Conservation (phyloP, 176 grass and related monocot species). For the Urochloa ruziziensis region DNA sequence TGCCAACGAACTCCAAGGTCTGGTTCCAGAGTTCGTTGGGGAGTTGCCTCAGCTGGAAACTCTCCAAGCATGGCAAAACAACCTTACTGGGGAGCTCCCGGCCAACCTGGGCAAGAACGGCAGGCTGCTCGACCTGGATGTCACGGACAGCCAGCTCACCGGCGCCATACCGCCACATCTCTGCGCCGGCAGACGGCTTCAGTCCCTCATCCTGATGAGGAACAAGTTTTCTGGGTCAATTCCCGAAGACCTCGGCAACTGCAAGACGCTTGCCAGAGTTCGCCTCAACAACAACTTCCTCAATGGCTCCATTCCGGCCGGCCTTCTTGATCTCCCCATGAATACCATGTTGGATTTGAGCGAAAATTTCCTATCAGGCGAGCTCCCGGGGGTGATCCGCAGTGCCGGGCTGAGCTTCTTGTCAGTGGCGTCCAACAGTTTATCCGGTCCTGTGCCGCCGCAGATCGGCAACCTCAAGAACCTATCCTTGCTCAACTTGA, state of each 20-base stretch:
- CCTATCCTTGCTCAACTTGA: slow-evolving; percentile 50
- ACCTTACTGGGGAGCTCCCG: slow-evolving; percentile 60
- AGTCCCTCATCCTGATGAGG: slow-evolving; percentile 56
- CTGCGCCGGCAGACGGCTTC: slow-evolving; percentile 44
- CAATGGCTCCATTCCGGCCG: slow-evolving; percentile 44
- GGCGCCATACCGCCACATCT: slow-evolving; percentile 53
- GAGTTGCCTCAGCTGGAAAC: slow-evolving; percentile 53
- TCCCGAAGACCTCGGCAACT: slow-evolving; percentile 53
- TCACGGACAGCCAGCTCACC: slow-evolving; percentile 57
- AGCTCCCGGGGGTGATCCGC: slow-evolving; percentile 41
- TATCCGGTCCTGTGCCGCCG: slow-evolving; percentile 50
- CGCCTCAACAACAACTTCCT: slow-evolving; percentile 63
- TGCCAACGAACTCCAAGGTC: slow-evolving; percentile 59
- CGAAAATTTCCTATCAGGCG: slow-evolving; percentile 67
- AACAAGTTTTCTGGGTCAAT: slow-evolving; percentile 61
- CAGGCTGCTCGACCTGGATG: slow-evolving; percentile 44
- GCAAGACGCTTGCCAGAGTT: slow-evolving; percentile 55
- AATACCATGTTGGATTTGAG: slow-evolving; percentile 59
- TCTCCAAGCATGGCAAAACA: slow-evolving; percentile 64
- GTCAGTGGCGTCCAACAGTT: slow-evolving; percentile 49
- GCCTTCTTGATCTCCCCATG: slow-evolving; percentile 59
- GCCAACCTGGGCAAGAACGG: slow-evolving; percentile 43
- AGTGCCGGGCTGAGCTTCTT: slow-evolving; percentile 25
- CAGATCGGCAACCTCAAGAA: slow-evolving; percentile 56
- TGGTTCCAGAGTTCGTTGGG: slow-evolving; percentile 45